These are phyloP conservation scores for Xylaria sp. DNA, from an alignment of 2,329 filamentous ascomycete genomes.

Conservation along the genomic window DNA sequence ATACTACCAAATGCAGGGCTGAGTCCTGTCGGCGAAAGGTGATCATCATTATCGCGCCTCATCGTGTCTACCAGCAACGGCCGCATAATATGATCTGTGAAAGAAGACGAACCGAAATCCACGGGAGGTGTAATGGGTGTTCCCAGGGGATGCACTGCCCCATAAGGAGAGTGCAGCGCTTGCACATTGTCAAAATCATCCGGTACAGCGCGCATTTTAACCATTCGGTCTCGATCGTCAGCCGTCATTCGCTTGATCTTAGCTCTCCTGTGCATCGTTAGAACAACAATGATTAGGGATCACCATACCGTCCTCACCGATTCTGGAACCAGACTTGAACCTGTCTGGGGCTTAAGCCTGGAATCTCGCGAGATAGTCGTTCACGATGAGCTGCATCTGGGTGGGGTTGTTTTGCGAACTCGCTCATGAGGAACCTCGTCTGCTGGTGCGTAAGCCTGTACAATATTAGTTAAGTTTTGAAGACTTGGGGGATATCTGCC, in stretches of 20 bases:
- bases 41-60: conserved; percentile 70
- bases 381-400: conserved; percentile 92
- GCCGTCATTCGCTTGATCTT: conserved; percentile 77
- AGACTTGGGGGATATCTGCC: conserved; percentile 32
- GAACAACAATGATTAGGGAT: conserved; percentile 17
- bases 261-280: conserved; percentile 63
- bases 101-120: conserved; percentile 61
- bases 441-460: conserved; percentile 90
- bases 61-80: conserved; percentile 76
- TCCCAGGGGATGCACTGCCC: conserved; percentile 66
- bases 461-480: conserved; percentile 50
- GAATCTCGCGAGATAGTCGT: conserved; percentile 87
- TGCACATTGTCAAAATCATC: conserved; percentile 78
- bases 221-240: conserved; percentile 77
- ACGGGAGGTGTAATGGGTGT: conserved; percentile 61
- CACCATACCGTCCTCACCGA: conserved; percentile 67
- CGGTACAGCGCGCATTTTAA: conserved; percentile 77
- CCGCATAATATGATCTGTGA: conserved; percentile 71
- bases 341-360: conserved; percentile 88
- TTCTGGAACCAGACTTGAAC: conserved; percentile 99
- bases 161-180: conserved; percentile 74
- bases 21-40: conserved; percentile 73
- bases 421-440: conserved; percentile 97
- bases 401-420: conserved; percentile 94
- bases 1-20: conserved; percentile 75